phyloP scores from a whole-genome alignment of 129 eudicot species.

The Heracleum sosnowskyi region DNA sequence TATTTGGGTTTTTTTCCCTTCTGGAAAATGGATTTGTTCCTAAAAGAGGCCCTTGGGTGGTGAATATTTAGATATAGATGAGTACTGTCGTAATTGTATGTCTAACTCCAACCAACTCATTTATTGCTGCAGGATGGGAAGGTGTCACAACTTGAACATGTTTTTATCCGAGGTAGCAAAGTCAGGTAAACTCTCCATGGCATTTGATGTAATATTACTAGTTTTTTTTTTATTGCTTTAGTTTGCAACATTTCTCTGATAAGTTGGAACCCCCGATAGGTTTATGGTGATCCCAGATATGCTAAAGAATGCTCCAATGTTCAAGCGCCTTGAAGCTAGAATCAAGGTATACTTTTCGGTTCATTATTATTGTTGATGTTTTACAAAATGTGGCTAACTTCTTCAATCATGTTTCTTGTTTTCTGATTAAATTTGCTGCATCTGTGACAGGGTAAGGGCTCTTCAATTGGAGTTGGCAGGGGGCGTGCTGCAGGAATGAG shows the following conservation, averaged over 20 bases:
- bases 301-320: slow-evolving; percentile 97
- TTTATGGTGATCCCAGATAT: slow-evolving; percentile 90
- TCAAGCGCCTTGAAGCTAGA: slow-evolving; percentile 55
- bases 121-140: slow-evolving; percentile 79
- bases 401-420: not conserved
- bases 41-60: not conserved
- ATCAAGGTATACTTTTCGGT: slow-evolving; percentile 54
- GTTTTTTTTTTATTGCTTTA: not conserved
- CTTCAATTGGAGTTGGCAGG: slow-evolving; percentile 89
- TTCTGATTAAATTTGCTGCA: not conserved
- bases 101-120: not conserved
- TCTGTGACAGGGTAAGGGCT: slow-evolving; percentile 71
- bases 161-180: slow-evolving; percentile 90
- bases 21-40: not conserved
- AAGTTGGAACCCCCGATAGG: slow-evolving; percentile 22
- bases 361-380: not conserved
- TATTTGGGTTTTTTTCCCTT: too few relatives aligned
- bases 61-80: not conserved
- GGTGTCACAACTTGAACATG: slow-evolving; percentile 94
- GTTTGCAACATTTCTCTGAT: slow-evolving; percentile 2
- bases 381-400: not conserved
- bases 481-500: slow-evolving; percentile 97
- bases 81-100: not conserved
- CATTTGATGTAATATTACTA: not conserved
- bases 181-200: slow-evolving; percentile 62